Percentiles rank a stretch among this genome's conserved stretches.
Evolutionary conservation across 139 green algal species (phyloP).

Genomic region (Asterochloris erici): DNA sequence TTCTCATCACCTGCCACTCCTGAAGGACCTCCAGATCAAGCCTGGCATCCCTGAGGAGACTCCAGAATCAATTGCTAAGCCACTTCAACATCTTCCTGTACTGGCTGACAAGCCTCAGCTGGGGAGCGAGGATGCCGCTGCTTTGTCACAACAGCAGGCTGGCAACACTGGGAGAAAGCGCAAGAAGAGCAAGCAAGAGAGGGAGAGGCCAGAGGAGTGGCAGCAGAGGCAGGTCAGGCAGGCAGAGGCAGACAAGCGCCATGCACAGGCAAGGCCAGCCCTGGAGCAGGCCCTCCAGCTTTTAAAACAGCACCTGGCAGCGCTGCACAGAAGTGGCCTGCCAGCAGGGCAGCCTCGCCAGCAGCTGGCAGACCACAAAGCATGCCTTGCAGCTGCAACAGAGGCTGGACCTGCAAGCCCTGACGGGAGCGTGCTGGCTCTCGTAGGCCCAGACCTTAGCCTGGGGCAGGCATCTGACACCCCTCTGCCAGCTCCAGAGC

Average conservation of each 20-base stretch:
- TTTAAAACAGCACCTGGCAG: not conserved
- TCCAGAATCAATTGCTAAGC: not conserved
- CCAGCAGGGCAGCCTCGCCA: not conserved
- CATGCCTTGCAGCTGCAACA: not conserved
- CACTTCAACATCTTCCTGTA: not conserved
- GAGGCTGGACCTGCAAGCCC: not conserved
- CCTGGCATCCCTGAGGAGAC: too few species aligned
- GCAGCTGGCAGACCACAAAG: too few species aligned
- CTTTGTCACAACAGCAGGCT: not conserved
- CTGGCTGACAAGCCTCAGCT: too few species aligned
- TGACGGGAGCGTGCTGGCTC: not conserved
- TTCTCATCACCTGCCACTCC: too few species aligned
- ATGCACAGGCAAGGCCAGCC: not conserved
- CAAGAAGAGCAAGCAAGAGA: not conserved
- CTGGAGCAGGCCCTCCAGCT: not conserved
- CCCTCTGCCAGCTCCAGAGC: not conserved
- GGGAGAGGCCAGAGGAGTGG: not conserved
- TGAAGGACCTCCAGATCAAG: too few species aligned
- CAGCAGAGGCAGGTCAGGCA: not conserved
- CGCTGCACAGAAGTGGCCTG: not conserved
- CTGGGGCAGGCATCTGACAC: not conserved
- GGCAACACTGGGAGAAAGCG: not conserved
- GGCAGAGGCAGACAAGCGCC: conserved; percentile 4
- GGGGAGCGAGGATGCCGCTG: not conserved
- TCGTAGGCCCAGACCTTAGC: not conserved